A percentile compares a stretch with the other conserved stretches of the same genome.
Evolutionary conservation across 805 yeast genomes (phyloP).

Genomic region (Wickerhamomyces rabaulensis): DNA sequence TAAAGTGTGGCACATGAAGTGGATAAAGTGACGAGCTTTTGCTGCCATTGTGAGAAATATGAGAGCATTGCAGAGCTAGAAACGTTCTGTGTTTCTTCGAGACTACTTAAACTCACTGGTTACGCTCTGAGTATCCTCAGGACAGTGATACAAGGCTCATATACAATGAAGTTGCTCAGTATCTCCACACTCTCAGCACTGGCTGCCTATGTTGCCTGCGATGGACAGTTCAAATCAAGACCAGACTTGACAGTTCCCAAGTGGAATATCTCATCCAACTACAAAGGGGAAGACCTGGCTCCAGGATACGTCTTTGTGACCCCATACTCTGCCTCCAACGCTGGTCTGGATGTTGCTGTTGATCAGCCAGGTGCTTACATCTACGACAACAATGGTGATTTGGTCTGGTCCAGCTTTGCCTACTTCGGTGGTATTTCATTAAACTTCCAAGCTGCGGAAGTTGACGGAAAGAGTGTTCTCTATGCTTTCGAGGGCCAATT

Average conservation of each 20-base stretch:
- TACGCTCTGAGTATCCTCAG: no score
- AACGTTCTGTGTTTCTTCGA: no score
- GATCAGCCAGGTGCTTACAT: constrained; percentile 33
- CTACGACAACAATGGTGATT: constrained; percentile 29
- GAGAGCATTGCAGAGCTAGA: neutral
- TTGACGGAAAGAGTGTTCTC: constrained; percentile 24
- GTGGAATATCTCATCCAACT: constrained; percentile 29
- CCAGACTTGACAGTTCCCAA: constrained; percentile 32
- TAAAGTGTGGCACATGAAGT: neutral
- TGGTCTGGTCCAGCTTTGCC: constrained; percentile 34
- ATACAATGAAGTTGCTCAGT: neutral
- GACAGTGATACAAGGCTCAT: no score
- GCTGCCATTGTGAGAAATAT: neutral
- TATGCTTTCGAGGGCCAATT: constrained; percentile 33
- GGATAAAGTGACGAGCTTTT: neutral
- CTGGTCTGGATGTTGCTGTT: constrained; percentile 17
- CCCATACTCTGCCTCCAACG: constrained; percentile 25
- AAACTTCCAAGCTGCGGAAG: constrained; percentile 27
- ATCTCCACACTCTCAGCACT: neutral
- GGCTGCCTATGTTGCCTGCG: constrained; percentile 18
- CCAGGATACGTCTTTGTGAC: constrained; percentile 29
- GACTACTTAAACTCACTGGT: no score
- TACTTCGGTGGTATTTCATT: constrained; percentile 29
- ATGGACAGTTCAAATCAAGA: constrained; percentile 30
- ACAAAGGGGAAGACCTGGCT: constrained; percentile 13